Conservation (phyloP, 257 asterid genomes). For the Petunia secreta region DNA sequence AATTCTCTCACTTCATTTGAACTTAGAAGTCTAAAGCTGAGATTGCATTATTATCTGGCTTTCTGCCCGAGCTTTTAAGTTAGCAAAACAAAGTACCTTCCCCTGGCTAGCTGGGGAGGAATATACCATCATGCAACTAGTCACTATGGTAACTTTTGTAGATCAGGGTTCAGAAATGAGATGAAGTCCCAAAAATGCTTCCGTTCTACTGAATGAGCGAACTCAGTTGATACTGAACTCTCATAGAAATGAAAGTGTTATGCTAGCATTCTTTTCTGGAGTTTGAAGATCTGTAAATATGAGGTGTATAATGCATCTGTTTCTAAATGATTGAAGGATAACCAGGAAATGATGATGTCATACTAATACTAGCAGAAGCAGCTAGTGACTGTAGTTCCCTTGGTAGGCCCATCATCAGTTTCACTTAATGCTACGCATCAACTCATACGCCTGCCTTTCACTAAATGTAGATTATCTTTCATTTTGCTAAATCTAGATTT, state of each 20-base stretch:
- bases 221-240: not conserved
- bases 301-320: not conserved
- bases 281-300: not conserved
- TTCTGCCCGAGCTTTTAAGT: not conserved
- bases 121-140: slow-evolving; percentile 7
- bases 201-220: not conserved
- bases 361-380: not conserved
- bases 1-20: not conserved
- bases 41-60: not conserved
- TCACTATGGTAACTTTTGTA: not conserved
- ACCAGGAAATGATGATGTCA: slow-evolving; percentile 1
- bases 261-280: not conserved
- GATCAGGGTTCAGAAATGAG: slow-evolving; percentile 12
- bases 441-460: slow-evolving; percentile 3
- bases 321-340: slow-evolving; percentile 20
- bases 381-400: not conserved
- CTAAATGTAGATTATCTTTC: not conserved
- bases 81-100: not conserved
- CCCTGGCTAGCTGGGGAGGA: not conserved
- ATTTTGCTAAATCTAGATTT: not conserved
- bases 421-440: slow-evolving; percentile 6
- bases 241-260: not conserved
- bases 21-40: not conserved
- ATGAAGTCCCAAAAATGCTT: not conserved
- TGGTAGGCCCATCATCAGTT: slow-evolving; percentile 4